Evolutionary conservation across 306 rosid species (phyloP).

Genomic region (Castanea crenata): DNA sequence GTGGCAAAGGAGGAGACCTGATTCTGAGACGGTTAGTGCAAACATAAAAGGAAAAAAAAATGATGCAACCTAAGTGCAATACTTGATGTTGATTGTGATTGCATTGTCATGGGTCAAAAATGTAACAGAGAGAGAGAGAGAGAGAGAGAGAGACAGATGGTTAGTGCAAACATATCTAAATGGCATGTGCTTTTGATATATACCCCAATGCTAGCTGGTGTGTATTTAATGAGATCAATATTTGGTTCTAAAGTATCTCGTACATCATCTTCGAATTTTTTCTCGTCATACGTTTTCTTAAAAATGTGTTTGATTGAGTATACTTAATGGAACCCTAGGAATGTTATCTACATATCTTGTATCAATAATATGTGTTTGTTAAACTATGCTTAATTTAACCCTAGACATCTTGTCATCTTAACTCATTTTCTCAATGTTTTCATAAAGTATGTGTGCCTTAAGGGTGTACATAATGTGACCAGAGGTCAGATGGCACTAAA

Average conservation of each 20-base stretch:
- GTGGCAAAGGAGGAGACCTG: conserved; percentile 97
- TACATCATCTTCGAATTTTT: background rate
- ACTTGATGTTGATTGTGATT: background rate
- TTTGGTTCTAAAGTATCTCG: background rate
- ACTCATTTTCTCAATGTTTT: background rate
- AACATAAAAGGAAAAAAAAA: background rate
- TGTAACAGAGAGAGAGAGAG: background rate
- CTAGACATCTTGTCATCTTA: background rate
- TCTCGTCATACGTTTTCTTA: background rate
- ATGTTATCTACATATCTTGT: too few species aligned
- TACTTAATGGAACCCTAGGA: too few species aligned
- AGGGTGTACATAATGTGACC: background rate
- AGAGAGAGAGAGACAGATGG: background rate
- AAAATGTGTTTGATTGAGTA: background rate
- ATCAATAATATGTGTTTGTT: too few species aligned
- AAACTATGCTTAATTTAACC: too few species aligned
- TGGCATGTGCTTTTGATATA: background rate
- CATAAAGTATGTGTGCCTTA: background rate
- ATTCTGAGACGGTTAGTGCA: conserved; percentile 83
- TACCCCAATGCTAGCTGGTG: background rate
- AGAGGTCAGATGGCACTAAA: background rate
- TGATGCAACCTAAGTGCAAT: background rate
- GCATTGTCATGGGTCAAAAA: background rate
- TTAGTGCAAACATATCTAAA: background rate
- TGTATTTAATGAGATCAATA: background rate